A percentile compares a stretch with the other conserved stretches of the same genome.
Conservation (phyloP, 2,329 filamentous ascomycete species). For the Huntiella bhutanensis region DNA sequence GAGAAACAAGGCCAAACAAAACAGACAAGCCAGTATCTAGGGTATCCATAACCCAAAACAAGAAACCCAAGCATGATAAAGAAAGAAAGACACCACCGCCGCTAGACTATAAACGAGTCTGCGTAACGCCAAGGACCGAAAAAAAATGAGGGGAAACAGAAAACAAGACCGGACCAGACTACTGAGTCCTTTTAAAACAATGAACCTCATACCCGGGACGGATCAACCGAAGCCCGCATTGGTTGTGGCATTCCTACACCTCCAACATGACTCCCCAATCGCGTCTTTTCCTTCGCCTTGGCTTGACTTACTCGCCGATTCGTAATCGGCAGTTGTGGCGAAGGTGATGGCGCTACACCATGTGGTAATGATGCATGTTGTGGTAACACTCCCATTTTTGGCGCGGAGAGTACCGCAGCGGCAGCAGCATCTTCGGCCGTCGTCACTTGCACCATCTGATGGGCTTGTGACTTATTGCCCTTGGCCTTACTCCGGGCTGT, state of each 20-base stretch:
- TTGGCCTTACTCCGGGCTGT: neutral
- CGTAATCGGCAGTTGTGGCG: neutral
- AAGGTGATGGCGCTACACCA: neutral
- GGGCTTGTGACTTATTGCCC: neutral
- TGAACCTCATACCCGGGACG: slow-evolving; percentile 3
- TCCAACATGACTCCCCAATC: slow-evolving; percentile 2
- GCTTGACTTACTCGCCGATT: slow-evolving; percentile 6
- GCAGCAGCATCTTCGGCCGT: slow-evolving; percentile 1
- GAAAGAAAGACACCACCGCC: no score
- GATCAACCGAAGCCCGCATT: slow-evolving; percentile 8
- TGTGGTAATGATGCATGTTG: neutral
- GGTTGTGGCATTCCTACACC: slow-evolving; percentile 6
- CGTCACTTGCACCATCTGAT: neutral
- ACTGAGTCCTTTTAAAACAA: no score
- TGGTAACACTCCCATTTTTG: neutral
- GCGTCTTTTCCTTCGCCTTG: slow-evolving; percentile 8
- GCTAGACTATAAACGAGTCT: no score
- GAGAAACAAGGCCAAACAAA: neutral
- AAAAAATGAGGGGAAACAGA: slow-evolving; percentile 4
- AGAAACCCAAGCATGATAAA: neutral
- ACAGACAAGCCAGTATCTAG: neutral
- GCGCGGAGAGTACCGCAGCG: neutral
- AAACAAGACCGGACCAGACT: no score
- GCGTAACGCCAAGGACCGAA: neutral
- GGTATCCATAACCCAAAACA: neutral